Evolutionary conservation across 805 yeast species (phyloP).

Genomic region (Lachancea dasiensis): DNA sequence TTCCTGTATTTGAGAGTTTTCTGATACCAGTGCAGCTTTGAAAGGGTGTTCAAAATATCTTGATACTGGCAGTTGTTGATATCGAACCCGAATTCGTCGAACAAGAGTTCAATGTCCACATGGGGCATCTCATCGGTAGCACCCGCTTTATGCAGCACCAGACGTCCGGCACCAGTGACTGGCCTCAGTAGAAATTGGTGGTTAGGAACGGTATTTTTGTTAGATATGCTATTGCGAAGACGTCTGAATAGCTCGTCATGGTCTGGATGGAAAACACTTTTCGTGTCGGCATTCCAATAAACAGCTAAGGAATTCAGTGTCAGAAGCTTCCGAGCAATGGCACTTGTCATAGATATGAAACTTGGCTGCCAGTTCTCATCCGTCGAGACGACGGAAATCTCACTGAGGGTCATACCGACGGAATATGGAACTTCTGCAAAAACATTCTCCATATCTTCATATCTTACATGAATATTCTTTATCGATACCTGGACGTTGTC

Average conservation of each 20-base stretch:
- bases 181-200: conserved; percentile 70
- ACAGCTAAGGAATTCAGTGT: conserved; percentile 68
- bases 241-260: conserved; percentile 42
- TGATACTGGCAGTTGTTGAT: conserved; percentile 81
- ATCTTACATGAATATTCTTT: conserved; percentile 84
- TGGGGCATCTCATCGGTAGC: conserved; percentile 66
- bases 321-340: conserved; percentile 67
- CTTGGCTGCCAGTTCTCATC: conserved; percentile 80
- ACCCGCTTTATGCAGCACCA: conserved; percentile 74
- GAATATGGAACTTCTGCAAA: conserved; percentile 75
- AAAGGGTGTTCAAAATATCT: conserved; percentile 73
- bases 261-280: conserved; percentile 43
- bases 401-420: conserved; percentile 75
- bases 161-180: conserved; percentile 79
- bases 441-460: conserved; percentile 68
- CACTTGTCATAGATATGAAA: conserved; percentile 66
- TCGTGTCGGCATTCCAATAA: conserved; percentile 75
- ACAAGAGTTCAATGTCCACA: conserved; percentile 64
- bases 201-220: conserved; percentile 29
- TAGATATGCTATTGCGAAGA: conserved; percentile 42
- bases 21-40: conserved; percentile 71
- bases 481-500: conserved; percentile 91
- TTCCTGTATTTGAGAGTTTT: conserved; percentile 71
- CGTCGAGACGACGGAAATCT: conserved; percentile 87
- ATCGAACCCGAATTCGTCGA: conserved; percentile 84